These are phyloP conservation scores for Xylona heveae DNA, from an alignment of 495 filamentous ascomycete species.

Conservation along the genomic window DNA sequence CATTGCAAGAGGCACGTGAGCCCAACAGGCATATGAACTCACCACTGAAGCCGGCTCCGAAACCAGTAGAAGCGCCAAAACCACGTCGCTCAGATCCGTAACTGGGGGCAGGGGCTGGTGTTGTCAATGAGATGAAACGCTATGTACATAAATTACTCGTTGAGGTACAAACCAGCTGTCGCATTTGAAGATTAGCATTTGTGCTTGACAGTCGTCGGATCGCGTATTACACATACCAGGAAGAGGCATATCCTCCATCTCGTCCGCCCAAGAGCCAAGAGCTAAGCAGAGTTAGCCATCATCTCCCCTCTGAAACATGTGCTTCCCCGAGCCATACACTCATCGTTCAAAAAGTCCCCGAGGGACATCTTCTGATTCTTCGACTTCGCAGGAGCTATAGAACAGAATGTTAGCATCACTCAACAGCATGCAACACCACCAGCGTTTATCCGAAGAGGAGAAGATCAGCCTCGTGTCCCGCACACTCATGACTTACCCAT, in stretches of 20 bases:
- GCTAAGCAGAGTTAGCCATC: slow-evolving; percentile 32
- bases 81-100: slow-evolving; percentile 25
- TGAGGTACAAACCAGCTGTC: slow-evolving; percentile 10
- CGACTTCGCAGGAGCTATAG: slow-evolving; percentile 59
- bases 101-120: slow-evolving; percentile 5
- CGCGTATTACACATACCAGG: no score
- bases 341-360: slow-evolving; percentile 71
- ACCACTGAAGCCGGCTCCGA: slow-evolving; percentile 21
- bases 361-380: slow-evolving; percentile 89
- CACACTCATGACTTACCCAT: slow-evolving; percentile 46
- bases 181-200: slow-evolving; percentile 4
- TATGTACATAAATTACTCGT: slow-evolving; percentile 1
- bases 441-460: slow-evolving; percentile 1
- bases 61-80: slow-evolving; percentile 22
- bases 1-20: neutral
- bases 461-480: slow-evolving; percentile 2
- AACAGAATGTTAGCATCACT: slow-evolving; percentile 9
- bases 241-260: slow-evolving; percentile 74
- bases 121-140: neutral
- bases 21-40: slow-evolving; percentile 1
- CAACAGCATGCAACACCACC: neutral
- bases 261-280: slow-evolving; percentile 92
- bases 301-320: slow-evolving; percentile 7
- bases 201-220: no score
- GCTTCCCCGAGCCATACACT: slow-evolving; percentile 34